Conservation (phyloP, 192 early-diverging fungal genomes). For the Mortierella claussenii region DNA sequence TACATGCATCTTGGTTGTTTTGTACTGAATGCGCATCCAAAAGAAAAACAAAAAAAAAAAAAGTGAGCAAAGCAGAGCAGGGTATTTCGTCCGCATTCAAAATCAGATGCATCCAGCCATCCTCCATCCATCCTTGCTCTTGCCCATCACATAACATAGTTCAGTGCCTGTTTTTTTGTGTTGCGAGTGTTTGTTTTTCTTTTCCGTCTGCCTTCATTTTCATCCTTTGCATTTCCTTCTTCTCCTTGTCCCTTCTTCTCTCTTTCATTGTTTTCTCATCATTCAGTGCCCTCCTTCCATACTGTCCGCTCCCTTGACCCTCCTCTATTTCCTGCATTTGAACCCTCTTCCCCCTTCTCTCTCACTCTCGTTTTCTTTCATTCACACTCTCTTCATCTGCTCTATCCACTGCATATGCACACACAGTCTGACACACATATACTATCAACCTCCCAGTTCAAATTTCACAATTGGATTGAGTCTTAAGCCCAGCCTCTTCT, state of each 20-base stretch:
- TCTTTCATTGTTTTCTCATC: background rate
- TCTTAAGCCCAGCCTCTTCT: background rate
- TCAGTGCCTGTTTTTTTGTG: constrained; percentile 9
- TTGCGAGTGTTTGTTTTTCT: constrained; percentile 15
- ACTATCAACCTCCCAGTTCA: background rate
- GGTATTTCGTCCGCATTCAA: background rate
- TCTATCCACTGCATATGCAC: background rate
- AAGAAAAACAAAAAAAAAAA: background rate
- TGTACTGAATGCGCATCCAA: background rate
- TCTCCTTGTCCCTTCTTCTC: background rate
- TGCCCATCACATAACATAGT: background rate
- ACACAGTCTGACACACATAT: constrained; percentile 2
- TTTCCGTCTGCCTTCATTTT: background rate
- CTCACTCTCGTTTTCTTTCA: constrained; percentile 1
- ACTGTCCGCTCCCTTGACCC: too few relatives aligned
- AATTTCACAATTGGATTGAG: background rate
- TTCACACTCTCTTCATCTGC: background rate
- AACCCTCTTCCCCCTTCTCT: background rate
- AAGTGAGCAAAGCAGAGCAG: background rate
- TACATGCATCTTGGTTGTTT: too few relatives aligned
- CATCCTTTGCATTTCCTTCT: background rate
- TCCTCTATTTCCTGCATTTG: background rate
- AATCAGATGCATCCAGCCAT: too few relatives aligned
- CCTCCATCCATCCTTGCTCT: too few relatives aligned
- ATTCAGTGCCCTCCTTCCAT: background rate